A percentile compares a stretch with the other conserved stretches of the same genome.
Conservation (phyloP, 306 rosid genomes). For the Alnus rubra region DNA sequence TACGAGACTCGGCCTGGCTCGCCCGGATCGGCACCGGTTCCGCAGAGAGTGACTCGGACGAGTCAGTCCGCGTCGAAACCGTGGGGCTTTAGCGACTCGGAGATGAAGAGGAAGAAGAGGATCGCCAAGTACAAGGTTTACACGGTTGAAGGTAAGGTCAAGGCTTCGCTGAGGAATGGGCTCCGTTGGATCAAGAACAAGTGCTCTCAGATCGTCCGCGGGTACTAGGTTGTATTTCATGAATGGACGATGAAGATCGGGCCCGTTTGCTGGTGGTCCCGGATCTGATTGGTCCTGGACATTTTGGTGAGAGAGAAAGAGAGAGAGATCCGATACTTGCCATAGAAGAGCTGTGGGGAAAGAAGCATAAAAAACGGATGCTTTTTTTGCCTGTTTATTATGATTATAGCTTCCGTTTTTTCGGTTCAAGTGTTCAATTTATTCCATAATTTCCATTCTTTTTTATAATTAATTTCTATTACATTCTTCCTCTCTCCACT, state of each 20-base stretch:
- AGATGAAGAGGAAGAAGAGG: conserved; percentile 68
- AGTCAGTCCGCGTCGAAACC: conserved; percentile 36
- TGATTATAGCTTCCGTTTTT: too few relatives aligned
- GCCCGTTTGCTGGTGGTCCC: neutral
- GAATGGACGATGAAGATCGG: neutral
- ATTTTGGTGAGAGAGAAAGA: too few relatives aligned
- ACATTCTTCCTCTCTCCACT: too few relatives aligned
- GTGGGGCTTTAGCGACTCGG: conserved; percentile 53
- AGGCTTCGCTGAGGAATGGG: conserved; percentile 57
- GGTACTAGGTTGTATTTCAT: conserved; percentile 22
- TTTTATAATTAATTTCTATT: too few relatives aligned
- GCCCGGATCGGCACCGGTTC: conserved; percentile 25
- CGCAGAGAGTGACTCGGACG: conserved; percentile 22
- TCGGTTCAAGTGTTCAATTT: too few relatives aligned
- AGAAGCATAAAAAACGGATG: too few relatives aligned
- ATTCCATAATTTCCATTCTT: too few relatives aligned
- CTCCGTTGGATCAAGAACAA: conserved; percentile 71
- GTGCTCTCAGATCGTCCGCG: conserved; percentile 60
- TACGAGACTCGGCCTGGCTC: conserved; percentile 10
- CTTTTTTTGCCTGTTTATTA: too few relatives aligned
- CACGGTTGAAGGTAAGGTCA: conserved; percentile 65
- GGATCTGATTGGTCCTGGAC: conserved; percentile 7
- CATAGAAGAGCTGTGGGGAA: too few relatives aligned
- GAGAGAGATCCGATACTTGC: too few relatives aligned
- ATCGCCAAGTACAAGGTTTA: conserved; percentile 69